These are phyloP conservation scores for Aspergillus eucalypticola DNA, from an alignment of 2,329 filamentous ascomycete species.

Conservation along the genomic window DNA sequence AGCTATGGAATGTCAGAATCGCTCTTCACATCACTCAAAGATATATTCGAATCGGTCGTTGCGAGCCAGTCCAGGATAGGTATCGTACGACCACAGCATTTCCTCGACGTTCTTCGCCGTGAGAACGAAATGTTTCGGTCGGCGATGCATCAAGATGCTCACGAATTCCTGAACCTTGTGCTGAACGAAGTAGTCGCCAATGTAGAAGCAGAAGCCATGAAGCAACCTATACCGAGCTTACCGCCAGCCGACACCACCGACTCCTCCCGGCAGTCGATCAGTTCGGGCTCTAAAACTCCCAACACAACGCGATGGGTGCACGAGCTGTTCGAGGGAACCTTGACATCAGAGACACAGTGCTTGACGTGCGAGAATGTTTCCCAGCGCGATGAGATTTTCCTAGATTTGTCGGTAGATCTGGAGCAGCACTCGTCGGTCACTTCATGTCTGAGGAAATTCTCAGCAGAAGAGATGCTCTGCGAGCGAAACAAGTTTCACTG, in stretches of 20 bases:
- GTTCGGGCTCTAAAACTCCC: constrained; percentile 54
- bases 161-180: constrained; percentile 92
- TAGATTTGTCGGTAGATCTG: constrained; percentile 93
- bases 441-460: constrained; percentile 92
- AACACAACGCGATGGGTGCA: constrained; percentile 88
- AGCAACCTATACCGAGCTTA: constrained; percentile 42
- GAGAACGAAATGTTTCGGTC: constrained; percentile 98
- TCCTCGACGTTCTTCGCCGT: constrained; percentile 87
- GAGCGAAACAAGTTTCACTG: constrained; percentile 99
- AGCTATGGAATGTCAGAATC: constrained; percentile 93
- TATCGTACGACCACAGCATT: constrained; percentile 87
- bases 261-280: constrained; percentile 54
- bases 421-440: constrained; percentile 96
- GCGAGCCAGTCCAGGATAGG: constrained; percentile 79
- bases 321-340: constrained; percentile 89
- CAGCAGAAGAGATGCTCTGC: constrained; percentile 96
- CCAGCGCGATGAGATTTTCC: constrained; percentile 90
- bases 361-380: constrained; percentile 95
- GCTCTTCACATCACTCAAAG: constrained; percentile 90
- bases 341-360: constrained; percentile 95
- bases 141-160: constrained; percentile 96
- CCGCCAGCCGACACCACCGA: constrained; percentile 52
- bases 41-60: constrained; percentile 91
- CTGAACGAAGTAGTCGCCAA: constrained; percentile 96
- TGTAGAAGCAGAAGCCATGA: constrained; percentile 76